phyloP scores from a whole-genome alignment of 1,284 basidiomycete species.

The Sphagnurus paluster region DNA sequence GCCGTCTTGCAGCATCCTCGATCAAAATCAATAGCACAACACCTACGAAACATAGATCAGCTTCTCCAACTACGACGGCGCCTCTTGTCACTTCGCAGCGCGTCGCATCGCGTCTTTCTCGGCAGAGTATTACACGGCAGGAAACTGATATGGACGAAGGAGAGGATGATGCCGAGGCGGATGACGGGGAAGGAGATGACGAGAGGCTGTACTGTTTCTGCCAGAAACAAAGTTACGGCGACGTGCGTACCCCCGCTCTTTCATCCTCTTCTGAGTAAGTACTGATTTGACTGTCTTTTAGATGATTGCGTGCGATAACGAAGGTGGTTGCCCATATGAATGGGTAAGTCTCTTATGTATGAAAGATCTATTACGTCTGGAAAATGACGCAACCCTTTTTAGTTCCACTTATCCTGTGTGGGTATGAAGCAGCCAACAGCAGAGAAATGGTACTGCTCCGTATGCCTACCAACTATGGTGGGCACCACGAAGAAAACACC shows the following conservation, averaged over 20 bases:
- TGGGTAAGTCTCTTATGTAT: constrained; percentile 32
- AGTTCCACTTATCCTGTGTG: constrained; percentile 48
- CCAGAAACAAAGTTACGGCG: constrained; percentile 48
- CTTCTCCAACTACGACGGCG: constrained; percentile 37
- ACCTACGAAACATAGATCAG: constrained; percentile 39
- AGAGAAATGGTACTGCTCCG: constrained; percentile 47
- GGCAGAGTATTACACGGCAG: constrained; percentile 30
- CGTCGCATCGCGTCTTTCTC: constrained; percentile 40
- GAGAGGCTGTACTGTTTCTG: constrained; percentile 49
- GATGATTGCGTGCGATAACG: constrained; percentile 53
- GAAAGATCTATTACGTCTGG: neutral
- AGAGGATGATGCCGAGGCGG: constrained; percentile 33
- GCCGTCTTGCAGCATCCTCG: constrained; percentile 35
- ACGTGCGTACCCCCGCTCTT: constrained; percentile 31
- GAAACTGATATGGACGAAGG: constrained; percentile 29
- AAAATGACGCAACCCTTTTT: constrained; percentile 2
- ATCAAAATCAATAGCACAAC: constrained; percentile 37
- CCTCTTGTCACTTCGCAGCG: constrained; percentile 27
- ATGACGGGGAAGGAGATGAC: constrained; percentile 40
- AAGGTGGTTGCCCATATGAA: constrained; percentile 45
- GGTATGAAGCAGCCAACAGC: constrained; percentile 43
- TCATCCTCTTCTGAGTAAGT: neutral
- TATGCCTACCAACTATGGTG: constrained; percentile 29
- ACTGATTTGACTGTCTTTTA: constrained; percentile 18
- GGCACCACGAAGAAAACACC: constrained; percentile 17